phyloP scores from a whole-genome alignment of 2,329 filamentous ascomycete genomes.

The Clonostachys chloroleuca region DNA sequence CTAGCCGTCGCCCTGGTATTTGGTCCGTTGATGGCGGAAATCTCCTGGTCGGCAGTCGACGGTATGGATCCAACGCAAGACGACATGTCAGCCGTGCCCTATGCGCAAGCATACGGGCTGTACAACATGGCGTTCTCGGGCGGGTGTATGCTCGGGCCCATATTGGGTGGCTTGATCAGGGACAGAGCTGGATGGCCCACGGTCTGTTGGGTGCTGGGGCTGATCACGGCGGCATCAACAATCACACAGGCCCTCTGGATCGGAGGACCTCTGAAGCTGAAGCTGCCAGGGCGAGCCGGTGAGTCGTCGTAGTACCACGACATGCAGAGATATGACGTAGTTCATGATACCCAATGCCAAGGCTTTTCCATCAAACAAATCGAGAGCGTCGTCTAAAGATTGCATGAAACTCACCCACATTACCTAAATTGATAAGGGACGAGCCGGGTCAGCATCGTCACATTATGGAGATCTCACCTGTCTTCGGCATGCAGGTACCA shows the following conservation, averaged over 20 bases:
- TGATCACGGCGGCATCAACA: constrained; percentile 18
- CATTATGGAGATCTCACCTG: background rate
- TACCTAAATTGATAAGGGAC: no score
- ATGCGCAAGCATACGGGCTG: constrained; percentile 25
- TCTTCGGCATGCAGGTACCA: no score
- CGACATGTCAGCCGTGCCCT: constrained; percentile 15
- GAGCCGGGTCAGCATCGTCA: background rate
- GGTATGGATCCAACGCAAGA: background rate
- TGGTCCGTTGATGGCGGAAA: constrained; percentile 26
- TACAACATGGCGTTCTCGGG: constrained; percentile 27
- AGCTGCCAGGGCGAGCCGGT: background rate
- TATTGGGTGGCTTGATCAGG: constrained; percentile 26
- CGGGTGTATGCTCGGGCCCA: constrained; percentile 22
- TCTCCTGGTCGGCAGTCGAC: constrained; percentile 19
- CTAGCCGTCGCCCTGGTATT: constrained; percentile 21
- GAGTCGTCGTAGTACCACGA: no score
- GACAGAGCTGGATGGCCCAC: constrained; percentile 22
- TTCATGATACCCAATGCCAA: no score
- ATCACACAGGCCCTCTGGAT: constrained; percentile 18
- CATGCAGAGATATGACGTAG: no score
- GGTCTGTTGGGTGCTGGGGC: constrained; percentile 21
- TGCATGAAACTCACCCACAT: no score
- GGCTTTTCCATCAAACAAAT: no score
- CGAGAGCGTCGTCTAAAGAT: no score
- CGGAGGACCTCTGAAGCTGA: constrained; percentile 13